Evolutionary conservation across 1,284 basidiomycete genomes (phyloP).

Genomic region (Pholiota adiposa): DNA sequence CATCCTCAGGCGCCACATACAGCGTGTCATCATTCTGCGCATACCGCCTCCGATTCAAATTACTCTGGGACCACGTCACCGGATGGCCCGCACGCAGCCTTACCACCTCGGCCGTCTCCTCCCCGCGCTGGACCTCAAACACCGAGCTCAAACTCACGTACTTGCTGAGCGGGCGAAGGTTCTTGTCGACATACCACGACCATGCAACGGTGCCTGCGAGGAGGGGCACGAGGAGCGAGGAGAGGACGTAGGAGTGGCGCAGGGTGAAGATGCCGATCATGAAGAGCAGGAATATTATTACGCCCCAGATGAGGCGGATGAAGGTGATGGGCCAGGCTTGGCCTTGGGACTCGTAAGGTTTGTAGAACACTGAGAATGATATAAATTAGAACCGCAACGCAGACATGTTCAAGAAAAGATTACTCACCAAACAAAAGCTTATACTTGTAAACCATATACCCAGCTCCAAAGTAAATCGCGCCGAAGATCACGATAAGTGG

Average conservation of each 20-base stretch:
- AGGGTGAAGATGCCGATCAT: slow-evolving; percentile 95
- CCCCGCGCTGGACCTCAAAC: slow-evolving; percentile 86
- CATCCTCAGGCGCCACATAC: slow-evolving; percentile 91
- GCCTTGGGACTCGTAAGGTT: slow-evolving; percentile 91
- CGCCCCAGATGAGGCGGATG: slow-evolving; percentile 84
- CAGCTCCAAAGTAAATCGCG: slow-evolving; percentile 92
- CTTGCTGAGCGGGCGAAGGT: slow-evolving; percentile 79
- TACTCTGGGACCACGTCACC: slow-evolving; percentile 85
- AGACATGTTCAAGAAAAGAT: neutral
- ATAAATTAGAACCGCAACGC: neutral
- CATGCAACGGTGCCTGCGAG: slow-evolving; percentile 79
- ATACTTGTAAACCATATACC: slow-evolving; percentile 97
- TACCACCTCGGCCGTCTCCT: slow-evolving; percentile 77
- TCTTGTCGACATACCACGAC: slow-evolving; percentile 76
- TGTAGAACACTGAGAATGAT: slow-evolving; percentile 76
- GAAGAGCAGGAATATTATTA: slow-evolving; percentile 87
- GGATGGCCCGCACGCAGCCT: slow-evolving; percentile 78
- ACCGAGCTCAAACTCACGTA: slow-evolving; percentile 87
- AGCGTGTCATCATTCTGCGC: slow-evolving; percentile 93
- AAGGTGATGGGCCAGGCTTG: slow-evolving; percentile 96
- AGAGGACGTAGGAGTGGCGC: slow-evolving; percentile 75
- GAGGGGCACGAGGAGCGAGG: slow-evolving; percentile 82
- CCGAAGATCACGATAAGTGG: slow-evolving; percentile 95
- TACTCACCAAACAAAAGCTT: slow-evolving; percentile 88
- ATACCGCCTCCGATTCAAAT: slow-evolving; percentile 83